Evolutionary conservation across 768 basidiomycete species (phyloP), one percentile per base, ranked within the genome.

Genomic region (Kondoa malvinella): DNA sequence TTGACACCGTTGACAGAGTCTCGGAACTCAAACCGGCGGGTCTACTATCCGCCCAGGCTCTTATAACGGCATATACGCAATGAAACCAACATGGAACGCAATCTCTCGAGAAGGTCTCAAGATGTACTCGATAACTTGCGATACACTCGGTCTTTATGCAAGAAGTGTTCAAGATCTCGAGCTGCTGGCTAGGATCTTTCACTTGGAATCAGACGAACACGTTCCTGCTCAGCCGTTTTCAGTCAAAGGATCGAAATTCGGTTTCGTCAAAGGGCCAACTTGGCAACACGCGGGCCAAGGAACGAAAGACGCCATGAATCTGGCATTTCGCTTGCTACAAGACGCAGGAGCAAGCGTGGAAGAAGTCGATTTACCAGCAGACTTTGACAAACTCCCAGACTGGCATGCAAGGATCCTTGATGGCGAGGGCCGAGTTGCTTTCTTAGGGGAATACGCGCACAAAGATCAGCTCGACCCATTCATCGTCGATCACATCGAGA

Each of bases 1-100:
- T 50, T 2, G 34, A 30, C 27, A 59, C n/a, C 14, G 3, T 21
- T 8, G 40, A 21, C 40, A 50, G 40, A 8, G 12, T 3, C 34
- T 29, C 21, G 67, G 71, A 56, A 71, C 68, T 15, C 74, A 73
- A 30, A 69, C 71, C 14, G 68, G 64, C 56, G 77, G 77, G 1
- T 74, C 72, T 30, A 75, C 73, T 0, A 73, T 76, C 25, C 69
- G 77, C 12, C 76, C 77, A 0, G 77, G 70, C 12, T 74, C 73
- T 26, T 77, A 69, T 71, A 76, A 76, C 67, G 75, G 75, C 21
- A 74, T 77, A 61, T 77, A 70, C 56, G 76, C 71, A 0, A 65
- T 76, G 61, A 77, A 77, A 68, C 75, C 76, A 1, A 77, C 77
- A 56, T 76, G 74, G 73, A 72, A 72, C n/a, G 58, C 73, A 14